Conservation (phyloP, 2,329 filamentous ascomycete species). For the Alternaria sp. region DNA sequence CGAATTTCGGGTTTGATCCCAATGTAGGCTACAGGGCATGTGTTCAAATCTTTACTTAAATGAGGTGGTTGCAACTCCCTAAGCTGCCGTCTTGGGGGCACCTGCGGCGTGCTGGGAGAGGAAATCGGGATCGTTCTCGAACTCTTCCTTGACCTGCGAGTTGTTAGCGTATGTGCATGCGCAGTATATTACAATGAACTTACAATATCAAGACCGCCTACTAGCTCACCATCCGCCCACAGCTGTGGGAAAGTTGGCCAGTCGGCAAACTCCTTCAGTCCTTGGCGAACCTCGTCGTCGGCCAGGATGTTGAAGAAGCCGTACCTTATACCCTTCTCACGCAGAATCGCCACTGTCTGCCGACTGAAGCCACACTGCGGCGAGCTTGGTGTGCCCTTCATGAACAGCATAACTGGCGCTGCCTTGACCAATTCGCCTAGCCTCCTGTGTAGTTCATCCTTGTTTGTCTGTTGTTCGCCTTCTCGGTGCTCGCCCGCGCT, state of each 20-base stretch:
- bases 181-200: constrained; percentile 52
- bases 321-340: constrained; percentile 91
- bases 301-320: constrained; percentile 99
- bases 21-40: too few species aligned
- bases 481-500: constrained; percentile 43
- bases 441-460: constrained; percentile 84
- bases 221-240: constrained; percentile 87
- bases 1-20: too few species aligned
- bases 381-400: constrained; percentile 90
- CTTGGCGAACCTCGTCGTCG: constrained; percentile 95
- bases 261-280: constrained; percentile 95
- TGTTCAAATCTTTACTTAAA: neutral
- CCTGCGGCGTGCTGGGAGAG: constrained; percentile 71
- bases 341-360: constrained; percentile 83
- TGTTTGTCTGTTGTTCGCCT: constrained; percentile 55
- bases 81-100: constrained; percentile 7
- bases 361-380: constrained; percentile 94
- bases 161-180: constrained; percentile 25
- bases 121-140: constrained; percentile 83
- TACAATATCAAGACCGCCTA: constrained; percentile 95
- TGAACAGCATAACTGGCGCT: constrained; percentile 97
- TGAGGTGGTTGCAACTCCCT: neutral
- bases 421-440: constrained; percentile 88
- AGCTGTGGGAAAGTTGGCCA: constrained; percentile 98
- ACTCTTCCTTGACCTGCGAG: constrained; percentile 85